Conservation (phyloP, 805 yeast genomes). For the Kodamaea neixiangensis region DNA sequence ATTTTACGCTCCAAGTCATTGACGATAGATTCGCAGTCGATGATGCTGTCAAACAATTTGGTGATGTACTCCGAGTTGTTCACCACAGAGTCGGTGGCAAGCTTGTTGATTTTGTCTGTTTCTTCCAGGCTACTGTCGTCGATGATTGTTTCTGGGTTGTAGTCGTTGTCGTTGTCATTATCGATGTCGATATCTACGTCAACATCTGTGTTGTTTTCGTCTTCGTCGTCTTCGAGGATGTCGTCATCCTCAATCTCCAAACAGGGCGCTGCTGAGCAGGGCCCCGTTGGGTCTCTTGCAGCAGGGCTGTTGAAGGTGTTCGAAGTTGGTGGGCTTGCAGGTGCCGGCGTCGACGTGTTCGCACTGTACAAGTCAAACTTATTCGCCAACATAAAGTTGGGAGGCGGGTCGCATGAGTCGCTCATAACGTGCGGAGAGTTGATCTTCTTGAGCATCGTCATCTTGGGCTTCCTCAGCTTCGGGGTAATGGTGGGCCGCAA, state of each 20-base stretch:
- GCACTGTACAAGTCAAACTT: slow-evolving; percentile 31
- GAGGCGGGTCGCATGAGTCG: slow-evolving; percentile 21
- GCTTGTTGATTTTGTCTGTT: slow-evolving; percentile 6
- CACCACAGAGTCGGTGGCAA: background rate
- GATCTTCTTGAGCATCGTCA: slow-evolving; percentile 5
- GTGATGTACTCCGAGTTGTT: slow-evolving; percentile 21
- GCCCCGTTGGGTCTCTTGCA: background rate
- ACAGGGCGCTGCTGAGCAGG: slow-evolving; percentile 1
- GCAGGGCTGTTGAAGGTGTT: background rate
- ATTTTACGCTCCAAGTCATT: slow-evolving; percentile 38
- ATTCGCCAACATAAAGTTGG: slow-evolving; percentile 13
- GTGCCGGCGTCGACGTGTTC: background rate
- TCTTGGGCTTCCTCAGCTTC: slow-evolving; percentile 28
- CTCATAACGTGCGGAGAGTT: slow-evolving; percentile 43
- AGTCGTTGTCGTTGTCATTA: slow-evolving; percentile 21
- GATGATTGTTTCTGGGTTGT: slow-evolving; percentile 13
- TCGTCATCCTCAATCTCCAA: slow-evolving; percentile 20
- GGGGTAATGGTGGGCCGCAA: slow-evolving; percentile 37
- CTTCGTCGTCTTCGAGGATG: slow-evolving; percentile 31
- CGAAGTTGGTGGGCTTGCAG: background rate
- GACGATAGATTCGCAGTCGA: slow-evolving; percentile 34
- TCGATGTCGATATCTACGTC: slow-evolving; percentile 23
- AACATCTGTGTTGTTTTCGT: slow-evolving; percentile 29
- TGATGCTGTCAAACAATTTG: slow-evolving; percentile 35
- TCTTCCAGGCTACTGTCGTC: slow-evolving; percentile 11